Evolutionary conservation across 305 asterid genomes (phyloP).

Genomic region (Fraxinus albicans): DNA sequence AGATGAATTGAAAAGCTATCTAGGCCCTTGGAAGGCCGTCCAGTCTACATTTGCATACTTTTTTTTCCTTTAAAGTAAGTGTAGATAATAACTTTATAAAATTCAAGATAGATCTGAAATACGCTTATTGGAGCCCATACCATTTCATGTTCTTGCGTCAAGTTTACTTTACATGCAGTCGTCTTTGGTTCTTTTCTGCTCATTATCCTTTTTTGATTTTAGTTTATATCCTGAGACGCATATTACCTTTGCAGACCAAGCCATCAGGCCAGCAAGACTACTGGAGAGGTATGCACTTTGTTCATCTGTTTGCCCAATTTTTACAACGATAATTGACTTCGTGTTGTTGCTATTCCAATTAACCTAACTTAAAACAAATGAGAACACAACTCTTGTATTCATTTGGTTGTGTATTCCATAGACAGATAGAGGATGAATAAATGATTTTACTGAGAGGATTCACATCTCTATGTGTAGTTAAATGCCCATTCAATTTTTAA

Average conservation of each 20-base stretch:
- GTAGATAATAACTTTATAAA: conserved; percentile 6
- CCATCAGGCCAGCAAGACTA: conserved; percentile 38
- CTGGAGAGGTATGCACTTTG: conserved; percentile 45
- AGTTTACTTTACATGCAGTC: background rate
- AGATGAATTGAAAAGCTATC: background rate
- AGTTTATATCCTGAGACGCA: conserved; percentile 6
- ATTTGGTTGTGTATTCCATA: background rate
- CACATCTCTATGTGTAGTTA: background rate
- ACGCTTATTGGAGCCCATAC: background rate
- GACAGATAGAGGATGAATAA: background rate
- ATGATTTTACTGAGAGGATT: background rate
- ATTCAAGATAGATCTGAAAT: background rate
- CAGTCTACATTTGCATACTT: background rate
- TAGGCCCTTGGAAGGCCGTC: background rate
- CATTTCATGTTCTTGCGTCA: conserved; percentile 3
- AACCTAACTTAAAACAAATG: background rate
- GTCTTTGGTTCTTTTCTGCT: background rate
- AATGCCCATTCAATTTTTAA: background rate
- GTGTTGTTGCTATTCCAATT: conserved; percentile 8
- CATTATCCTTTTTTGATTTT: background rate
- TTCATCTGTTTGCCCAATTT: conserved; percentile 9
- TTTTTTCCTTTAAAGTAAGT: background rate
- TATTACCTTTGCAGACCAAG: conserved; percentile 43
- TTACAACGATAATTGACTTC: background rate
- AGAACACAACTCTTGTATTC: background rate